These are phyloP conservation scores for Rhynchospora breviuscula DNA, from an alignment of 176 grass and related monocot genomes.

Conservation along the genomic window DNA sequence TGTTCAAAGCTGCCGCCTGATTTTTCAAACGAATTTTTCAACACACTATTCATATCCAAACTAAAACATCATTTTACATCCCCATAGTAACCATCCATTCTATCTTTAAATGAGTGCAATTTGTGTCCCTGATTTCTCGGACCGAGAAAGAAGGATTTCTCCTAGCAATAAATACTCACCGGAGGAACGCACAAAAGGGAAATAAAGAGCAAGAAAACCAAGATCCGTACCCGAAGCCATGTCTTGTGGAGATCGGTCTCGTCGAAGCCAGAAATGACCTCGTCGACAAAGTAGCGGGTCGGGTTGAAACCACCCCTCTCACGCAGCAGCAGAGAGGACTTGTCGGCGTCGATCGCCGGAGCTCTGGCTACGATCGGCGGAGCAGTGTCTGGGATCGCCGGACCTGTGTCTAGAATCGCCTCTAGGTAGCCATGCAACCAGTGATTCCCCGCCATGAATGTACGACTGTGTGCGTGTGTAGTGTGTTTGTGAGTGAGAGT, in stretches of 20 bases:
- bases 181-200: not conserved
- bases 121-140: not conserved
- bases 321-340: slow-evolving; percentile 43
- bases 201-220: not conserved
- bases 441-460: slow-evolving; percentile 70
- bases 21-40: not conserved
- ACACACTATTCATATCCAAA: not conserved
- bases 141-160: not conserved
- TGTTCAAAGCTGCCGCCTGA: slow-evolving; percentile 56
- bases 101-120: not conserved
- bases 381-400: slow-evolving; percentile 34
- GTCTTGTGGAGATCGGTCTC: slow-evolving; percentile 76
- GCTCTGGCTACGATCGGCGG: slow-evolving; percentile 44
- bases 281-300: slow-evolving; percentile 72
- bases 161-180: not conserved
- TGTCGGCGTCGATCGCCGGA: slow-evolving; percentile 29
- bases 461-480: not conserved
- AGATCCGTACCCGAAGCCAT: slow-evolving; percentile 46
- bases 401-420: slow-evolving; percentile 44
- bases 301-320: slow-evolving; percentile 64
- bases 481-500: not conserved
- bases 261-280: slow-evolving; percentile 72
- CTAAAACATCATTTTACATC: not conserved
- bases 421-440: slow-evolving; percentile 83
- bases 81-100: not conserved